Evolutionary conservation across 2,329 filamentous ascomycete species (phyloP), one percentile per base, ranked within the genome.

Genomic region (Cadophora sp.): DNA sequence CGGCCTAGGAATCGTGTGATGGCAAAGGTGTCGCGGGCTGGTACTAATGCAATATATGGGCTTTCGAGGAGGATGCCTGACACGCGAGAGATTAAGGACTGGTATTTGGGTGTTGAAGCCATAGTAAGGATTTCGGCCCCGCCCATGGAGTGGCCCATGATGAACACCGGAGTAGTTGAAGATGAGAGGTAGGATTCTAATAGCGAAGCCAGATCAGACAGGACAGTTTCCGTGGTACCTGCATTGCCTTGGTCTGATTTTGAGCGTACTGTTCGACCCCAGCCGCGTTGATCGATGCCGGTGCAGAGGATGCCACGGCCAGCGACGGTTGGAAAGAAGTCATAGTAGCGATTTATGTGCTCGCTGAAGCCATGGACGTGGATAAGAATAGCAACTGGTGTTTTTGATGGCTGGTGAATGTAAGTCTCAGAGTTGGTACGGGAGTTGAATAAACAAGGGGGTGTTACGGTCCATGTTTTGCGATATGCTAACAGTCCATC

Each of bases 121-220:
- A 58, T 58, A 9, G 55, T 58, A 4, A 58, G n/a, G 33, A 58
- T 41, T 18, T 58, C 55, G 2, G 55, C 55, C 0, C 55, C 55
- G 11, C 55, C 55, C 55, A 58, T 58, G 55, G 55, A 58, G 13
- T 58, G 55, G 3, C 55, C 55, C 55, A 58, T 58, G 55, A 58
- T 39, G 33, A 58, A 58, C 13, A 58, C 55, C 1, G 55, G 55
- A 1, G 36, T 18, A 18, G 27, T 30, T 30, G 20, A 43, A 16
- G 55, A 58, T 43, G 55, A 24, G 20, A 58, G 36, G 20, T 58
- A 58, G 11, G 55, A 58, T 18, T 58, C 55, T 4, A 58, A 58
- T 5, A 58, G 36, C 3, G 55, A 58, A 2, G 55, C 55, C 11
- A 58, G 33, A 9, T 58, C 55, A 58, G 55, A 24, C n/a, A 58